These are phyloP conservation scores for Madurella fahalii DNA, from an alignment of 2,329 filamentous ascomycete species.

Conservation along the genomic window DNA sequence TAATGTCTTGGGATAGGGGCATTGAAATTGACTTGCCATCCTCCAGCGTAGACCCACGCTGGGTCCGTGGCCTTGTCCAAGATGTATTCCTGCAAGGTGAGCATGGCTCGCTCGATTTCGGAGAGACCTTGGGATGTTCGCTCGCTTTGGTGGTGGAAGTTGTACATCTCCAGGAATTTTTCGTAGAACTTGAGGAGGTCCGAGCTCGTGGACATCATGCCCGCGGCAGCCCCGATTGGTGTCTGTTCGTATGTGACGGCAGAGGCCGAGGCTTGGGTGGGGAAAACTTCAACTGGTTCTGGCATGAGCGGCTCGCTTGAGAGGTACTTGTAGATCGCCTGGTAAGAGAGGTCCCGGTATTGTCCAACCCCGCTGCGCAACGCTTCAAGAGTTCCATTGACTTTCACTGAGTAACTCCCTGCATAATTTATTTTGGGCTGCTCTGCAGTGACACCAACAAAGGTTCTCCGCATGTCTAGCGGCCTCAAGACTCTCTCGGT, in stretches of 20 bases:
- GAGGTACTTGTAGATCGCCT: background rate
- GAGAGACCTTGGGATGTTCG: background rate
- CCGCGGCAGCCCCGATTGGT: slow-evolving; percentile 11
- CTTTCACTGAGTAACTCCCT: slow-evolving; percentile 1
- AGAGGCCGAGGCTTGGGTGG: slow-evolving; percentile 4
- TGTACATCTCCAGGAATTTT: background rate
- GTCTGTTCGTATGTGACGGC: background rate
- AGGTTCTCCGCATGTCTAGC: slow-evolving; percentile 9
- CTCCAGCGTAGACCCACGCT: slow-evolving; percentile 11
- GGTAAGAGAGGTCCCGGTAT: background rate
- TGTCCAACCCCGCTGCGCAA: background rate
- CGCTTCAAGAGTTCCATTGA: background rate
- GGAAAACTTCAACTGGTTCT: background rate
- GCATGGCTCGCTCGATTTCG: slow-evolving; percentile 12
- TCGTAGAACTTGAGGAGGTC: slow-evolving; percentile 15
- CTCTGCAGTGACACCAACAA: slow-evolving; percentile 1
- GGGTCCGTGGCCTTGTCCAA: background rate
- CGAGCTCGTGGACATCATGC: slow-evolving; percentile 10
- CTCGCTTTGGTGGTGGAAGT: background rate
- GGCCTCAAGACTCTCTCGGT: slow-evolving; percentile 6
- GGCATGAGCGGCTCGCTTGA: background rate
- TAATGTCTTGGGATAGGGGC: background rate
- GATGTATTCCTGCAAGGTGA: slow-evolving; percentile 3
- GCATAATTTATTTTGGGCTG: background rate
- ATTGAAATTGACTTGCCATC: slow-evolving; percentile 3